Evolutionary conservation across 768 basidiomycete species (phyloP), one percentile per base, ranked within the genome.

Genomic region (Hemileccinum rubropunctum): DNA sequence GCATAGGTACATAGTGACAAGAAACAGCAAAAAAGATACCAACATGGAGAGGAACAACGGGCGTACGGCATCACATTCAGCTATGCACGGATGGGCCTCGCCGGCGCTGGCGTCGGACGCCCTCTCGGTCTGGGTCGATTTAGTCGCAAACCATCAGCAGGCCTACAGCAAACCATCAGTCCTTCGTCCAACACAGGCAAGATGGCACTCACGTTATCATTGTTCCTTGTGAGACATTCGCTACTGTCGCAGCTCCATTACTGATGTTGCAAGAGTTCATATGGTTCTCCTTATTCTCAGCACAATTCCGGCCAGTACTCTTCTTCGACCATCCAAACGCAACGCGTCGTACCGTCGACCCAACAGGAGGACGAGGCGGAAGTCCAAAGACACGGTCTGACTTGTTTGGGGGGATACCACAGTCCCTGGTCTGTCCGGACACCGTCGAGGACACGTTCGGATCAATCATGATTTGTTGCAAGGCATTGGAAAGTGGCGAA

Each of bases 261-360:
- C 47, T 43, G 20, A 36, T 21, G 12, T 54, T 61, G 12, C 52
- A 43, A 1, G 51, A 45, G 6, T 47, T 44, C 27, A 54, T 48
- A 37, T 60, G 64, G 26, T 82, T 83, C 65, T 84, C 81, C 63
- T 84, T 79, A 56, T 78, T 78, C 51, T 80, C 83, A 60, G 72
- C 45, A 66, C 78, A 50, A 62, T 68, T 67, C 73, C 83, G 66
- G 27, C 76, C 78, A 0, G 68, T 73, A 56, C 76, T 80, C 32
- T 81, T 78, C 69, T 88, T 88, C 36, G 81, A 69, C 82, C 78
- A 82, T 2, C 86, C 86, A 1, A 81, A 71, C 0, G 79, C 78
- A 0, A 71, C 73, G n/a, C 84, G 74, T 12, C 83, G 73, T 0
- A 79, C 72, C n/a, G 71, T 74, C 0, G 82, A 83, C 3, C 70